These are phyloP conservation scores for Candida smagusa DNA, from an alignment of 1,139 yeast genomes.

Conservation along the genomic window DNA sequence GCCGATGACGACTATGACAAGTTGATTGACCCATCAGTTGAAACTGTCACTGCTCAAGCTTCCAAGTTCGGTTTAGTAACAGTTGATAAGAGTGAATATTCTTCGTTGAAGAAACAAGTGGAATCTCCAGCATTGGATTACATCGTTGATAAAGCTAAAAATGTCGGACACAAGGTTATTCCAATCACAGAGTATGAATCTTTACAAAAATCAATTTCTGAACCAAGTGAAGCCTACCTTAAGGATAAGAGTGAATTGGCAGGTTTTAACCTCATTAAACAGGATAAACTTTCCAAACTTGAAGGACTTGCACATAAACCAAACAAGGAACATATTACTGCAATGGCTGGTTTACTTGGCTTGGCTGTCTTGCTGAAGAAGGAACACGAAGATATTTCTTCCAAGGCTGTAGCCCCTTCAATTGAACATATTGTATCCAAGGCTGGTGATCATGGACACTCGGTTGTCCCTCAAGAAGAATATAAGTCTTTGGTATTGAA, in stretches of 20 bases:
- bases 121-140: conserved; percentile 25
- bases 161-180: conserved; percentile 15
- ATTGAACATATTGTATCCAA: conserved; percentile 28
- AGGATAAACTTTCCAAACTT: conserved; percentile 16
- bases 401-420: conserved; percentile 18
- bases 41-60: conserved; percentile 13
- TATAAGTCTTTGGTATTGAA: conserved; percentile 14
- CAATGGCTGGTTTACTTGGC: conserved; percentile 24
- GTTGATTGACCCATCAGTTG: conserved; percentile 19
- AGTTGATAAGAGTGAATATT: conserved; percentile 13
- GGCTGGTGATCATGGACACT: conserved; percentile 19
- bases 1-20: conserved; percentile 20
- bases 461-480: conserved; percentile 26
- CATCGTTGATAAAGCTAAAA: conserved; percentile 19
- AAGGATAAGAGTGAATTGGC: conserved; percentile 13
- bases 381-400: conserved; percentile 8
- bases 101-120: conserved; percentile 12
- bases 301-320: conserved; percentile 18
- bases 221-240: conserved; percentile 8
- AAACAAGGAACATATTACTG: conserved; percentile 26
- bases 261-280: conserved; percentile 16
- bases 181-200: conserved; percentile 15
- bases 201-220: conserved; percentile 11
- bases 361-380: conserved; percentile 11
- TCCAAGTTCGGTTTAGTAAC: conserved; percentile 15